Percentiles rank a stretch among this genome's conserved stretches.
These are phyloP conservation scores for Camellia lanceoleosa DNA, from an alignment of 148 eudicot species.

Conservation along the genomic window DNA sequence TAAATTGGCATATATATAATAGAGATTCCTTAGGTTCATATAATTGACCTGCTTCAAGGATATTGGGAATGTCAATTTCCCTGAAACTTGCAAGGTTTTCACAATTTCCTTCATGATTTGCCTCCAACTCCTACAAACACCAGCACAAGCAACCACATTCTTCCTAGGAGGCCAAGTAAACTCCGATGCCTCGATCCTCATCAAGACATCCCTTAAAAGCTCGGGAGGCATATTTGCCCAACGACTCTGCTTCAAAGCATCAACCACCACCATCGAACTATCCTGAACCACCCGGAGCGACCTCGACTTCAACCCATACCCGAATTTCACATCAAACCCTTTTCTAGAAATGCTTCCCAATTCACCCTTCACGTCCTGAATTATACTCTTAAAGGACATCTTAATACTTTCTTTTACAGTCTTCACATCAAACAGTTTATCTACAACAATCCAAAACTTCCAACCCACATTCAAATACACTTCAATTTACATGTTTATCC, in stretches of 20 bases:
- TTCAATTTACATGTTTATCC: slow-evolving; percentile 4
- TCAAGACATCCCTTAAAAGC: slow-evolving; percentile 79
- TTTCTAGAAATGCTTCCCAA: slow-evolving; percentile 71
- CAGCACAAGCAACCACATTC: slow-evolving; percentile 81
- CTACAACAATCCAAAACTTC: neutral
- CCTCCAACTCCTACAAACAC: slow-evolving; percentile 92
- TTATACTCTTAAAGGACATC: slow-evolving; percentile 70
- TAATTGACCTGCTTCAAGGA: slow-evolving; percentile 83
- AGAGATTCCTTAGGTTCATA: neutral
- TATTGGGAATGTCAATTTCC: slow-evolving; percentile 81
- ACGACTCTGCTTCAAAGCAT: slow-evolving; percentile 76
- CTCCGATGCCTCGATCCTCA: slow-evolving; percentile 82
- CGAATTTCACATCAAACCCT: slow-evolving; percentile 65
- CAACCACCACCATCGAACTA: slow-evolving; percentile 41
- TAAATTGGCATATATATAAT: neutral
- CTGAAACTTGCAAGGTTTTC: slow-evolving; percentile 53
- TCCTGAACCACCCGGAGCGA: slow-evolving; percentile 73
- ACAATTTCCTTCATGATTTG: slow-evolving; percentile 77
- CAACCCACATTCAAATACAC: neutral
- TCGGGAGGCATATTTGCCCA: slow-evolving; percentile 97
- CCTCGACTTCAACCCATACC: slow-evolving; percentile 69
- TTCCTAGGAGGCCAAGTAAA: slow-evolving; percentile 61
- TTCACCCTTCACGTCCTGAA: slow-evolving; percentile 81
- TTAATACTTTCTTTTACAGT: slow-evolving; percentile 2
- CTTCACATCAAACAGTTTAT: neutral